Conservation (phyloP, 2,329 filamentous ascomycete species). For the Lachnellula arida region DNA sequence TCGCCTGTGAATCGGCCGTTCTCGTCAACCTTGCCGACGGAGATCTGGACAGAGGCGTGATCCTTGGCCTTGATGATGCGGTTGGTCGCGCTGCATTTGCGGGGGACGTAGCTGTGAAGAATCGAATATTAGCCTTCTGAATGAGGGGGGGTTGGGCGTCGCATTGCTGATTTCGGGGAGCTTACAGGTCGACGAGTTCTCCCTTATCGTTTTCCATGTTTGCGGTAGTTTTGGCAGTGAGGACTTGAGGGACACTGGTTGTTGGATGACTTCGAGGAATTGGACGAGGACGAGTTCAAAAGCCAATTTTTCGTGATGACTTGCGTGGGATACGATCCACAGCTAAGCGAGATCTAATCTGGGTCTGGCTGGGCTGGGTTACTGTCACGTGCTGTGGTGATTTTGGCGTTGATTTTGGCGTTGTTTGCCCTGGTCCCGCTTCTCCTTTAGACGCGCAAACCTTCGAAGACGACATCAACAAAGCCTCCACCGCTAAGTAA, state of each 20-base stretch:
- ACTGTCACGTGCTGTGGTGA: constrained; percentile 1
- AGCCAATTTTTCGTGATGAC: constrained; percentile 1
- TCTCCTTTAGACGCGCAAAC: neutral
- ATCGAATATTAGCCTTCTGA: constrained; percentile 8
- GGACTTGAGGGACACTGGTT: constrained; percentile 9
- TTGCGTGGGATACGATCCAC: neutral
- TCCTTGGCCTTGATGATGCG: constrained; percentile 99
- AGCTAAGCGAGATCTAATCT: neutral
- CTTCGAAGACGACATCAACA: neutral
- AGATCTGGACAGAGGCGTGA: constrained; percentile 97
- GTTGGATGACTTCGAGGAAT: constrained; percentile 8
- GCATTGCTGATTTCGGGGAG: constrained; percentile 10
- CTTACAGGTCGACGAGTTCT: constrained; percentile 98
- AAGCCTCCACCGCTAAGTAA: neutral
- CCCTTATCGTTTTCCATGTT: constrained; percentile 99
- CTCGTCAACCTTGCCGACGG: constrained; percentile 97
- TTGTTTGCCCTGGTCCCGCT: neutral
- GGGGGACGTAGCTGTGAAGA: constrained; percentile 78
- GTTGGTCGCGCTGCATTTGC: constrained; percentile 98
- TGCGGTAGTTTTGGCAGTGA: constrained; percentile 35
- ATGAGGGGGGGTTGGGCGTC: constrained; percentile 2
- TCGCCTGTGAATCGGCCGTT: constrained; percentile 91
- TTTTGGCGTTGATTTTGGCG: neutral
- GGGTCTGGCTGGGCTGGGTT: neutral
- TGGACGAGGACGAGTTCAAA: constrained; percentile 3